Evolutionary conservation across 176 grass and related monocot genomes (phyloP).

Genomic region (Miscanthus lutarioriparius): DNA sequence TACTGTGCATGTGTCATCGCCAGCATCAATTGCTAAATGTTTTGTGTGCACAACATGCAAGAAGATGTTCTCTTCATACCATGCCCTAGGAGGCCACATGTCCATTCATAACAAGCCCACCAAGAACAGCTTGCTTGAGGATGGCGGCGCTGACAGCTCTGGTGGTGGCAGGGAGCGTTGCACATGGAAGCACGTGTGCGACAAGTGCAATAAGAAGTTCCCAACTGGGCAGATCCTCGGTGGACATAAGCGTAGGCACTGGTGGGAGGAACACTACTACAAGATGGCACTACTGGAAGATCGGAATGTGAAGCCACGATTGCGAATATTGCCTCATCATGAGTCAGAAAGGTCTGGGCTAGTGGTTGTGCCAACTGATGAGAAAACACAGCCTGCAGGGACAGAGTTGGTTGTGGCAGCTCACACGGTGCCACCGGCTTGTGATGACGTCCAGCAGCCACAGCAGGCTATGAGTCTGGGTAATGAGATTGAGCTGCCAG

Average conservation of each 20-base stretch:
- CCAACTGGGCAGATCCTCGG: not conserved
- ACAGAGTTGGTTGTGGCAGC: too few species aligned
- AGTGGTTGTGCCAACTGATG: too few species aligned
- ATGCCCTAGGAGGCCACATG: not conserved
- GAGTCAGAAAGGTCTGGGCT: too few species aligned
- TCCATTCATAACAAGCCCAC: not conserved
- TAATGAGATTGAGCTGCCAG: not conserved
- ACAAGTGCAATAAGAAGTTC: not conserved
- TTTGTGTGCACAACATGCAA: too few species aligned
- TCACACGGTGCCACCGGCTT: too few species aligned
- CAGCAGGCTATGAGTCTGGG: not conserved
- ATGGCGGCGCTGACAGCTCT: not conserved
- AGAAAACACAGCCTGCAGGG: too few species aligned
- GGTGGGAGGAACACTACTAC: not conserved
- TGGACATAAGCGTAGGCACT: constrained; percentile 1
- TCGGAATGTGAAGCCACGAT: not conserved
- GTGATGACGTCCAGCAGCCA: not conserved
- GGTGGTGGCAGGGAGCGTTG: not conserved
- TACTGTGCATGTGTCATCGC: too few species aligned
- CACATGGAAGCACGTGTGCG: not conserved
- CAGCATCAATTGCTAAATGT: too few species aligned
- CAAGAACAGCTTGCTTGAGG: not conserved
- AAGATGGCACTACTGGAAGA: not conserved
- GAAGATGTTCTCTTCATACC: too few species aligned
- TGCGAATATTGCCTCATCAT: too few species aligned